Evolutionary conservation across 768 basidiomycete species (phyloP).

Genomic region (Leccinum fibrillosum): DNA sequence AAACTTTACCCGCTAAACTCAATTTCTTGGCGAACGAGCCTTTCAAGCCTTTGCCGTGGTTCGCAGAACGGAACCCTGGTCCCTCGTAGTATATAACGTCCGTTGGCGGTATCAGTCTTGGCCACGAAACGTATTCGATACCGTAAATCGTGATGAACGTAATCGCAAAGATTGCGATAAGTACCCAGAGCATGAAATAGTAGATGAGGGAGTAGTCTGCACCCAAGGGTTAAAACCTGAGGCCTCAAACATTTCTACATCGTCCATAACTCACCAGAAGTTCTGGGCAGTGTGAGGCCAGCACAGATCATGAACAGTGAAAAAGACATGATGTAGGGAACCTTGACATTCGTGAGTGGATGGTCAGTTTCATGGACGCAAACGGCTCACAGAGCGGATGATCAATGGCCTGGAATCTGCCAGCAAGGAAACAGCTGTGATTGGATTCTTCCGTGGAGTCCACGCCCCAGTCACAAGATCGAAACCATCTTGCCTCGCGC

Average conservation of each 20-base stretch:
- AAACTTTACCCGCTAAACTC: conserved; percentile 35
- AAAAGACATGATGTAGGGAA: conserved; percentile 79
- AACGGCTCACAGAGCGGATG: conserved; percentile 69
- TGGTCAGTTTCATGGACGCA: neutral
- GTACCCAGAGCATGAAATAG: conserved; percentile 81
- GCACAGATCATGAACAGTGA: conserved; percentile 87
- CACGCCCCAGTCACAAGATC: conserved; percentile 92
- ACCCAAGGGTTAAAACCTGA: neutral
- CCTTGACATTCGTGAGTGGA: conserved; percentile 43
- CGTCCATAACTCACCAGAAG: conserved; percentile 62
- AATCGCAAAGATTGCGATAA: conserved; percentile 57
- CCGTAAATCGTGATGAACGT: conserved; percentile 81
- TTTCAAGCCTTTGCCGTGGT: conserved; percentile 72
- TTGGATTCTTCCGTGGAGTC: conserved; percentile 75
- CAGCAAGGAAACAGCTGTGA: conserved; percentile 67
- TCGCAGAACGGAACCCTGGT: conserved; percentile 77
- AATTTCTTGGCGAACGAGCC: conserved; percentile 33
- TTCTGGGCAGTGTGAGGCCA: conserved; percentile 80
- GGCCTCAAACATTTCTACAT: neutral
- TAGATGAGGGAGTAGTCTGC: conserved; percentile 83
- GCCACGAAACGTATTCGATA: conserved; percentile 94
- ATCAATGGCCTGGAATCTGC: conserved; percentile 78
- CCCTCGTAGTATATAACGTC: conserved; percentile 87
- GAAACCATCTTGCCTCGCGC: conserved; percentile 88
- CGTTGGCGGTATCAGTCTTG: conserved; percentile 72